These are phyloP conservation scores for Geotrichum siamense DNA, from an alignment of 1,139 yeast species.

Conservation along the genomic window DNA sequence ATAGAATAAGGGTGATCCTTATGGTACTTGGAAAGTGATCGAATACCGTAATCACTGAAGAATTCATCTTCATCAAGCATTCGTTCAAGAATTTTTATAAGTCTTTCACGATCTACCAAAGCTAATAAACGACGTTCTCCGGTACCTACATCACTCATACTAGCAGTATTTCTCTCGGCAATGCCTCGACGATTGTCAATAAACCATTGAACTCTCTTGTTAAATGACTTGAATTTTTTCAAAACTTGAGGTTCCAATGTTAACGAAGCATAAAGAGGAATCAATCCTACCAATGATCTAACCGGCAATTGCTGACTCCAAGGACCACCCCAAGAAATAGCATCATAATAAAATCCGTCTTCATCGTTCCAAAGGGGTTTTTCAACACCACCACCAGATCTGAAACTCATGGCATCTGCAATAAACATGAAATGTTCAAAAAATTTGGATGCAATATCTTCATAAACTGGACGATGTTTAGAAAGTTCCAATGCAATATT, in stretches of 20 bases:
- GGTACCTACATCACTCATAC: conserved; percentile 77
- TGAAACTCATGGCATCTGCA: conserved; percentile 90
- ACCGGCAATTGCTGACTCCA: conserved; percentile 72
- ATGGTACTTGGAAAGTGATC: conserved; percentile 85
- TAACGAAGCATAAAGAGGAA: conserved; percentile 85
- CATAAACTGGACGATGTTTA: conserved; percentile 79
- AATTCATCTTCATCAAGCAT: conserved; percentile 89
- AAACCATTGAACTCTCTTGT: conserved; percentile 83
- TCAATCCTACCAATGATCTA: conserved; percentile 84
- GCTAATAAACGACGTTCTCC: conserved; percentile 81
- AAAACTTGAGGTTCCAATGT: conserved; percentile 84
- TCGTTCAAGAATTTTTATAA: conserved; percentile 65
- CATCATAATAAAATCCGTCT: conserved; percentile 87
- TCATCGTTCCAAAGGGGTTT: conserved; percentile 85
- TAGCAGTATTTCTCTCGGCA: conserved; percentile 84
- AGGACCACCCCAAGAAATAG: conserved; percentile 77
- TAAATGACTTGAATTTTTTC: conserved; percentile 74
- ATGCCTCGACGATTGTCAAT: conserved; percentile 62
- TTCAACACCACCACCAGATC: conserved; percentile 44
- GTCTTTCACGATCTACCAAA: conserved; percentile 73
- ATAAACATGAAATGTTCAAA: conserved; percentile 89
- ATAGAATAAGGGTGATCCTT: conserved; percentile 79
- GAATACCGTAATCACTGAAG: conserved; percentile 77
- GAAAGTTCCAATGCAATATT: conserved; percentile 90
- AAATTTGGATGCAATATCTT: conserved; percentile 90